These are phyloP conservation scores for Gracilaria vermiculophylla DNA, from an alignment of 23 red algal genomes.

Conservation along the genomic window DNA sequence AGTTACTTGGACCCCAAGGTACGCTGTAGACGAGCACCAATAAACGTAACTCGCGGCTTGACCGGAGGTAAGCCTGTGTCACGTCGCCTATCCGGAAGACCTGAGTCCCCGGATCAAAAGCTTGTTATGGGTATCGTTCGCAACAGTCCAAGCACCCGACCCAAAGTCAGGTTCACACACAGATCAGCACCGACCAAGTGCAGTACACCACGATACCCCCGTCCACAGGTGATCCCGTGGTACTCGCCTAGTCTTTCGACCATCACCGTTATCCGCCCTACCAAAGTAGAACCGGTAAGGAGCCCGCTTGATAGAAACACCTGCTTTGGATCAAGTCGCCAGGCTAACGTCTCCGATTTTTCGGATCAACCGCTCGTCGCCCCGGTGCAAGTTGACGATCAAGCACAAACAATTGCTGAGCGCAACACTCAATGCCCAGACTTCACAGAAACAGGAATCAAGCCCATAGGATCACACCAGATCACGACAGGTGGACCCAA, in stretches of 20 bases:
- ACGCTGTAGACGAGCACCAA: neutral
- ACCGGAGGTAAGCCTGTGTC: neutral
- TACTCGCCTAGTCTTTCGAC: slow-evolving; percentile 1
- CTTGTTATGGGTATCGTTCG: neutral
- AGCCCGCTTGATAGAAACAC: neutral
- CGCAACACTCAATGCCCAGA: neutral
- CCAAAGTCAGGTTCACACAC: neutral
- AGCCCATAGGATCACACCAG: neutral
- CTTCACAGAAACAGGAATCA: neutral
- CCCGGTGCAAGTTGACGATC: neutral
- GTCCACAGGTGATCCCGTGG: neutral
- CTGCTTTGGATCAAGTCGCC: slow-evolving; percentile 5
- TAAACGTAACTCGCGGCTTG: neutral
- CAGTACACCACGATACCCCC: neutral
- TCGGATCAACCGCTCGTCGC: no score
- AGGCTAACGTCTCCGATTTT: neutral
- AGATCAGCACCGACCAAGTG: neutral
- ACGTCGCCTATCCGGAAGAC: no score
- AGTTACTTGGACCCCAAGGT: neutral
- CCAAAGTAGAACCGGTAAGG: neutral
- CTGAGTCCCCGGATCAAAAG: no score
- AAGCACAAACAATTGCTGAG: neutral
- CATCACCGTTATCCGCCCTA: slow-evolving; percentile 10
- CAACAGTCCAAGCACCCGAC: neutral
- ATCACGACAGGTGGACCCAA: neutral